Evolutionary conservation across 352 stramenopile genomes (phyloP).

Genomic region (Pythium dissimile): DNA sequence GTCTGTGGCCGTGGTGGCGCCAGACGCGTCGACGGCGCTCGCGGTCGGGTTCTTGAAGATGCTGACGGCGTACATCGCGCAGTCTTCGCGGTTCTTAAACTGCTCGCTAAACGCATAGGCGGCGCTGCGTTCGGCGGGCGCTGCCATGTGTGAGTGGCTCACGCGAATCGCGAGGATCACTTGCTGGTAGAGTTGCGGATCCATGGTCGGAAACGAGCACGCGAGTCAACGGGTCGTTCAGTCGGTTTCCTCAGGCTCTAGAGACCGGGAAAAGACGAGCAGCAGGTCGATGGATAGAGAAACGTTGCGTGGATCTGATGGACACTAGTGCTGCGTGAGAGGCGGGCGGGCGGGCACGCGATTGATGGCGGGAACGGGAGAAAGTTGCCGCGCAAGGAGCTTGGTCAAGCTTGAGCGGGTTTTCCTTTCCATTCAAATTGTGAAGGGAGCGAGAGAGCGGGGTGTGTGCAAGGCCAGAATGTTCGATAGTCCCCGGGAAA

Average conservation of each 20-base stretch:
- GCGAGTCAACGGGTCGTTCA: not conserved
- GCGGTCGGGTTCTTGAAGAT: constrained; percentile 55
- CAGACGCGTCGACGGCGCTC: constrained; percentile 16
- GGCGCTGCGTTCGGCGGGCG: constrained; percentile 37
- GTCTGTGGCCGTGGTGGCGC: not conserved
- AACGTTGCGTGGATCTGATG: not conserved
- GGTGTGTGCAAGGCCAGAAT: constrained; percentile 8
- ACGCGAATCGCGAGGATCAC: constrained; percentile 70
- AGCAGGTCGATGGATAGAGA: not conserved
- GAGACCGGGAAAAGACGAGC: not conserved
- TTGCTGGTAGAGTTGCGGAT: constrained; percentile 65
- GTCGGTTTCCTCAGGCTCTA: not conserved
- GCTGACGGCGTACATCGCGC: constrained; percentile 66
- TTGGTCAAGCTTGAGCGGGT: constrained; percentile 3
- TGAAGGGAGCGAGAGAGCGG: constrained; percentile 1
- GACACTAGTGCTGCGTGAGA: not conserved
- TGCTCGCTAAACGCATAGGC: constrained; percentile 75
- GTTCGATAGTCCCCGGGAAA: constrained; percentile 14
- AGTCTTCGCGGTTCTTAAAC: constrained; percentile 70
- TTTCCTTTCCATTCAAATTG: constrained; percentile 25
- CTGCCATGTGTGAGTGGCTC: constrained; percentile 56
- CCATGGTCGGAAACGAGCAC: too few relatives aligned
- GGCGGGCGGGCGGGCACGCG: not conserved
- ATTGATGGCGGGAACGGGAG: not conserved
- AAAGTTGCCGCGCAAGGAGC: constrained; percentile 1